Base-by-base conservation (phyloP, 2,329 filamentous ascomycete species). In the Cladophialophora exuberans region DNA sequence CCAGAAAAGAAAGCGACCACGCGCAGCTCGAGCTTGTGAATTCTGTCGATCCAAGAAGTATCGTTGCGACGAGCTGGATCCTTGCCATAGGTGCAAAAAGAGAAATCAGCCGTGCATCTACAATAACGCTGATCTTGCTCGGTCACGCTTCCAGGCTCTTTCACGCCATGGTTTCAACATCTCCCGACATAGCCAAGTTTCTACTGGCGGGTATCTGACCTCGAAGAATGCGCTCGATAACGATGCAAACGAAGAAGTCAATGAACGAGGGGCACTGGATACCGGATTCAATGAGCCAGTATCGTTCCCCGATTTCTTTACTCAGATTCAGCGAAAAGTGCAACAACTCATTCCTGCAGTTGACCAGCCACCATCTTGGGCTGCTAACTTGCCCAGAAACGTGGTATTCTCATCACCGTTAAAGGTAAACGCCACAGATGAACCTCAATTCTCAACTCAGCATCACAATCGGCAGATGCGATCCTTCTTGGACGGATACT, bases 221-320 rank as follows among this genome's bases (percentile, higher is more conserved):
- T n/a, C n/a, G n/a, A n/a, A n/a, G n/a, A n/a, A n/a, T 28, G 25
- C 26, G 4, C 13, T 11, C 2, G 25, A 45, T 22, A 18, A 45
- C 42, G 17, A 42, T n/a, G 42, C n/a, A 31, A 31, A 17, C 5
- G 28, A 47, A 35, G 75, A 77, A 52, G 69, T 77, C 35, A 72
- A 68, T 3, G 75, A 76, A n/a, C n/a, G n/a, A n/a, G n/a, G n/a
- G n/a, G n/a, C n/a, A n/a, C n/a, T 71, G 33, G 72, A 70, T 45
- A 71, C 75, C 30, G 77, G 79, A 56, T 79, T 76, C 26, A 75
- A 79, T 55, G 76, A 77, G 3, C 76, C 72, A 60, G 76, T 75
- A 2, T 79, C 77, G 0, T 74, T 73, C 3, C 70, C 76, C 1
- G 75, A 76, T 3, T 68, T 77, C 2, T 63, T 79, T n/a, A 75